Evolutionary conservation across 345 rosid species (phyloP).

Genomic region (Anacardium occidentale): DNA sequence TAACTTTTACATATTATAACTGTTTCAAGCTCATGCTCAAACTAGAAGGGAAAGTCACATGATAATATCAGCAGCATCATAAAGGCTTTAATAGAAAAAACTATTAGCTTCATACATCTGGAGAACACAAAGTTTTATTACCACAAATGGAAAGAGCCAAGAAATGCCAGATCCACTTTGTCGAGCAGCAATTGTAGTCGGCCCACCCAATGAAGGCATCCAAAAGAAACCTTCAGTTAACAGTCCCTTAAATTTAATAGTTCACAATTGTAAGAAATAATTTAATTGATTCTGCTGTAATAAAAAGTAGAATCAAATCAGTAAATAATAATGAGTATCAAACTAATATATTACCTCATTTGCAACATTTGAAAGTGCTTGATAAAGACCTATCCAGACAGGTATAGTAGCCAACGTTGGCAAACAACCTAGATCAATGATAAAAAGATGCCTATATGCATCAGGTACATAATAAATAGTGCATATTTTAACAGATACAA

Average conservation of each 20-base stretch:
- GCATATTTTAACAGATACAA: constrained; percentile 2
- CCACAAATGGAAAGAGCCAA: constrained; percentile 97
- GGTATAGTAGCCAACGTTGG: constrained; percentile 94
- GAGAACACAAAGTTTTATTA: constrained; percentile 34
- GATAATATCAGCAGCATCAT: not conserved
- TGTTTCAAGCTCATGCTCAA: not conserved
- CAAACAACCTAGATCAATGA: constrained; percentile 62
- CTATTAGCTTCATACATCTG: constrained; percentile 9
- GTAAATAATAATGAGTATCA: constrained; percentile 12
- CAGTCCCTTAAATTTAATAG: constrained; percentile 54
- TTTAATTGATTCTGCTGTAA: not conserved
- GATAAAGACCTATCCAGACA: constrained; percentile 97
- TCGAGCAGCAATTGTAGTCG: constrained; percentile 94
- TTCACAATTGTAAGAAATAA: constrained; percentile 21
- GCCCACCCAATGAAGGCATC: constrained; percentile 97
- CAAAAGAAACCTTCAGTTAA: constrained; percentile 98
- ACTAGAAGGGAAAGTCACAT: not conserved
- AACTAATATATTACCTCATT: constrained; percentile 62
- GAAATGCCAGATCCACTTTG: constrained; percentile 96
- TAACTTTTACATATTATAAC: not conserved
- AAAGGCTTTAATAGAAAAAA: not conserved
- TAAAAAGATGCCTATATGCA: constrained; percentile 21
- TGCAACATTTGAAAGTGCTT: constrained; percentile 97
- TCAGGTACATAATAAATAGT: constrained; percentile 16
- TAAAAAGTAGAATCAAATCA: not conserved